Evolutionary conservation across 371 early-diverging fungal species (phyloP), one percentile per base, ranked within the genome.

Genomic region (Neoconidiobolus thromboides): DNA sequence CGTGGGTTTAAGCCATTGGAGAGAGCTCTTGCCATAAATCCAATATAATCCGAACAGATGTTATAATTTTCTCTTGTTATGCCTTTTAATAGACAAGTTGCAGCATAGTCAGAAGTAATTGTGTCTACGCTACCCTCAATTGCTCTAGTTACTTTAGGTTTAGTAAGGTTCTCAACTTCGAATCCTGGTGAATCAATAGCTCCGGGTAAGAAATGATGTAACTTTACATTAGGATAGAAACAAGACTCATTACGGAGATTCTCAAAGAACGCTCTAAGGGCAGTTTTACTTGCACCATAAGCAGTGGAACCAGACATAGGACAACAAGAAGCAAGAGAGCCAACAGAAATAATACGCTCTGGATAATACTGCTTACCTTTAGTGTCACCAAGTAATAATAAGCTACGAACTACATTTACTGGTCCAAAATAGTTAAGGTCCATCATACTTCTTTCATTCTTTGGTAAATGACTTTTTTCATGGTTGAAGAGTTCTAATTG

Each of bases 381-480:
- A 26, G 26, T 26, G 26, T 26, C 26, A 26, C 26, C 26, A 26
- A 26, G 26, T 26, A 26, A 26, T 26, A 26, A 26, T 26, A 26
- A 26, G 26, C 26, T 26, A 26, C 26, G 26, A 26, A 26, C 26
- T 2, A 58, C 58, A 44, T 58, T 58, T 3, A 58, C 58, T 10
- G 58, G n/a, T 9, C 58, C 58, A 6, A 58, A n/a, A 48, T 38
- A 58, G 48, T 58, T 58, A n/a, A 58, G 48, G 12, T 58, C 43
- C 26, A 26, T 26, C 26, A 26, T 26, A 26, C 26, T 26, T 26
- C 26, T 26, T 26, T 26, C 26, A 26, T 26, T 26, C 26, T 26
- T 26, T 26, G 26, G 26, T n/a, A 46, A 46, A n/a, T 46, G 6
- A n/a, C 46, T 6, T 46, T 46, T 46, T n/a, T 46, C 46, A 3